Evolutionary conservation across 345 rosid genomes (phyloP), one percentile per base, ranked within the genome.

Genomic region (Acer campestre): DNA sequence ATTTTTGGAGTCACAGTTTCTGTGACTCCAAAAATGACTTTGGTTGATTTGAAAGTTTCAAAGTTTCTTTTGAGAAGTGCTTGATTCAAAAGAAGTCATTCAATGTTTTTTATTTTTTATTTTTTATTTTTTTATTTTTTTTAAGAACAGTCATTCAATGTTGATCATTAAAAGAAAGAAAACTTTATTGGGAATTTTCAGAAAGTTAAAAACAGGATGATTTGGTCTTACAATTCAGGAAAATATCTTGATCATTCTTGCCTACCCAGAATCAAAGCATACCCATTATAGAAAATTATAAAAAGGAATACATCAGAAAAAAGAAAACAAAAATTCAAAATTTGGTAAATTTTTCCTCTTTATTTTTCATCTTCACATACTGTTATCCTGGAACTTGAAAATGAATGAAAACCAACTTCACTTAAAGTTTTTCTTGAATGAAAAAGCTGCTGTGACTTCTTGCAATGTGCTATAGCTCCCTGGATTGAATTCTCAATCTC

Each of bases 391-490:
- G 93, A 82, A 82, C 86, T 79, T 56, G 94, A 81, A 61, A 90
- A 75, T 12, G 93, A 80, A 77, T 86, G 89, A 31, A 90, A 88
- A 55, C 89, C 91, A 22, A 81, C 83, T 74, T 88, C 93, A 51
- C 82, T 75, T 20, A 78, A 79, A 71, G 73, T 75, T 75, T 79
- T 89, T 77, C 88, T 86, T 42, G 90, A 69, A 38, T 81, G 84
- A 68, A 85, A 78, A 75, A 75, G 78, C 82, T 90, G 84, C 68
- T 86, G 88, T 75, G 98, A 92, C 79, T 82, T 89, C 80, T 92
- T 95, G 87, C 99, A 95, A 73, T 93, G 94, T 73, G 95, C 89
- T 69, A 95, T 95, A 67, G 99, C 99, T 84, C 96, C 98, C 46
- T 93, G 96, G 29, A 95, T 87, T 55, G 98, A 89, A 58, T 86